Base-by-base conservation (phyloP, 345 rosid genomes). In the Gossypium australe region DNA sequence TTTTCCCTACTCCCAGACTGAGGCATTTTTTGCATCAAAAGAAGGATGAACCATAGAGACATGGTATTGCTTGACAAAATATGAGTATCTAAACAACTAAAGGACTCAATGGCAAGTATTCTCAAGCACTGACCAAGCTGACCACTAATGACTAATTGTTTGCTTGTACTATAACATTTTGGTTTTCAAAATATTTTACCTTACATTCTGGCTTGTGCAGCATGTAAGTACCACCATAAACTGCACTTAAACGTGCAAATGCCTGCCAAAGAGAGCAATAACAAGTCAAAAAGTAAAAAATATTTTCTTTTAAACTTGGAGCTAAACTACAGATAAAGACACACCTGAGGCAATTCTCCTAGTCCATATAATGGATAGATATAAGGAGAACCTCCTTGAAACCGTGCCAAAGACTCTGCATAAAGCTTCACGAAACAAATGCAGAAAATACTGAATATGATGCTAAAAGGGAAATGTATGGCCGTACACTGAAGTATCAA, bases 181-280 rank as follows among this genome's bases (percentile, higher is more conserved):
- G n/a, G 34, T 51, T 41, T 11, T 24, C 27, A 11, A 2, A 57
- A 59, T 22, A n/a, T 38, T 59, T 71, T 80, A 92, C 98, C 92
- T 95, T 93, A 77, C 96, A 93, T 62, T 90, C 90, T 71, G 97
- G 93, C 80, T 93, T 95, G 87, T 87, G 91, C 25, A 95, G 97
- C 99, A 95, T 95, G 90, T 95, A 93, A 68, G 97, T 93, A 43
- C 98, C 97, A 52, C 97, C 96, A 43, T 93, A 92, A 67, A 94
- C 98, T 5, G 97, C 98, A 81, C 97, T 94, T 71, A 90, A 80
- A 25, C 97, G 95, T 1, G 99, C 97, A 81, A 95, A 95, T 51
- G 97, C 97, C 98, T 91, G 78, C 38, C 67, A 78, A 83, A 76
- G 75, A 66, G 48, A 34, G 70, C 1, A 20, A 51, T 69, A 29